Evolutionary conservation across 495 filamentous ascomycete genomes (phyloP).

Genomic region (Penicillium pulvis): DNA sequence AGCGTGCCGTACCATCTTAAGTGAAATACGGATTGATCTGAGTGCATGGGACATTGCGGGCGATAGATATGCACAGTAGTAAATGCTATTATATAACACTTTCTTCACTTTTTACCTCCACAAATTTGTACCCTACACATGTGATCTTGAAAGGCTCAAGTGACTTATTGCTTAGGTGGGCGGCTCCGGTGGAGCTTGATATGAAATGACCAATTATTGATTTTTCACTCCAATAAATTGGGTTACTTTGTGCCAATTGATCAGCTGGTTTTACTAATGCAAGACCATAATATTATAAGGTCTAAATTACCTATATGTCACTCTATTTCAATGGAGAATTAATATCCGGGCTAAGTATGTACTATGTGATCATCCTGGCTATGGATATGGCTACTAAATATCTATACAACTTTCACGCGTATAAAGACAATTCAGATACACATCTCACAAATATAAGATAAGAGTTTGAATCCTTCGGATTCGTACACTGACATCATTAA

Average conservation of each 20-base stretch:
- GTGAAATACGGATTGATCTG: conserved; percentile 35
- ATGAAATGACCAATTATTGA: not conserved
- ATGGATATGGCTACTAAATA: too few species aligned
- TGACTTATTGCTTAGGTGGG: too few species aligned
- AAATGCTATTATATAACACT: conserved; percentile 23
- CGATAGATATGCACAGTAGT: conserved; percentile 35
- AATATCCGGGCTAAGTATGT: too few species aligned
- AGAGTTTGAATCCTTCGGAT: too few species aligned
- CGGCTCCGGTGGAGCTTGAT: not conserved
- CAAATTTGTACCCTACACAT: not conserved
- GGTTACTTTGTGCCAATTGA: not conserved
- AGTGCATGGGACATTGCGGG: conserved; percentile 28
- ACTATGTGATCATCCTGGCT: too few species aligned
- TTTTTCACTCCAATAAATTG: not conserved
- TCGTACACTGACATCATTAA: too few species aligned
- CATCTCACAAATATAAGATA: too few species aligned
- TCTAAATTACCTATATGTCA: not conserved
- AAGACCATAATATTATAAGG: too few species aligned
- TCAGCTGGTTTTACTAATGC: not conserved
- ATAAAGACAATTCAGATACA: too few species aligned
- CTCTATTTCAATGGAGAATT: too few species aligned
- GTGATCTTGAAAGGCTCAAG: not conserved
- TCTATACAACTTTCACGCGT: too few species aligned
- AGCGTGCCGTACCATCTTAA: conserved; percentile 89
- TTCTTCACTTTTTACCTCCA: not conserved